Evolutionary conservation across 2,329 filamentous ascomycete genomes (phyloP).

Genomic region (Coleophoma cylindrospora): DNA sequence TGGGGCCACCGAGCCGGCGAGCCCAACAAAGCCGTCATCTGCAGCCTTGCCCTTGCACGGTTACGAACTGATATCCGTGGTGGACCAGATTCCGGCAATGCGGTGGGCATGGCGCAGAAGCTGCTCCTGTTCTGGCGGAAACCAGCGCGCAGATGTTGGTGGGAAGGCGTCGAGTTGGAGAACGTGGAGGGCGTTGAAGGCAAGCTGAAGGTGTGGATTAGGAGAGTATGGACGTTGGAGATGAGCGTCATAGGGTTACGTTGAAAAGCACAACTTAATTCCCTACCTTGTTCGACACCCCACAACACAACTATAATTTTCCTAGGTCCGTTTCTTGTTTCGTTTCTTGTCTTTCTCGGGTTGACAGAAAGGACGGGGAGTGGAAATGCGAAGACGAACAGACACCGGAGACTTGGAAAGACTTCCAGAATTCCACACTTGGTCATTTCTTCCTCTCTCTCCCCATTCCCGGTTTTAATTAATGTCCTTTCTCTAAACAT

Average conservation of each 20-base stretch:
- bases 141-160: conserved; percentile 94
- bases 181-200: conserved; percentile 87
- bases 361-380: too few relatives aligned
- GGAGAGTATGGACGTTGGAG: conserved; percentile 96
- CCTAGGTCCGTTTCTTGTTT: not conserved
- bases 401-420: too few relatives aligned
- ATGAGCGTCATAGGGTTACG: conserved; percentile 92
- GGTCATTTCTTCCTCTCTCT: too few relatives aligned
- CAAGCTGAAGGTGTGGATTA: conserved; percentile 95
- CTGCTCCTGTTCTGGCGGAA: conserved; percentile 97
- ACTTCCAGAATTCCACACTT: too few relatives aligned
- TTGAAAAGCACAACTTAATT: conserved; percentile 27
- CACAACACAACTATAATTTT: not conserved
- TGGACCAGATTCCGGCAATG: conserved; percentile 67
- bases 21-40: conserved; percentile 97
- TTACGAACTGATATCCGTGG: conserved; percentile 89
- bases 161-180: conserved; percentile 92
- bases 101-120: conserved; percentile 98
- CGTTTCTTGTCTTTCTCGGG: too few relatives aligned
- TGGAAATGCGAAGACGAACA: too few relatives aligned
- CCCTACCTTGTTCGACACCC: not conserved
- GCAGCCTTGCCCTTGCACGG: conserved; percentile 88
- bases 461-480: too few relatives aligned
- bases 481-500: too few relatives aligned
- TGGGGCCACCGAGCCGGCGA: conserved; percentile 98